Evolutionary conservation across 106 monocot genomes (phyloP).

Genomic region (Dendrobium officinale): DNA sequence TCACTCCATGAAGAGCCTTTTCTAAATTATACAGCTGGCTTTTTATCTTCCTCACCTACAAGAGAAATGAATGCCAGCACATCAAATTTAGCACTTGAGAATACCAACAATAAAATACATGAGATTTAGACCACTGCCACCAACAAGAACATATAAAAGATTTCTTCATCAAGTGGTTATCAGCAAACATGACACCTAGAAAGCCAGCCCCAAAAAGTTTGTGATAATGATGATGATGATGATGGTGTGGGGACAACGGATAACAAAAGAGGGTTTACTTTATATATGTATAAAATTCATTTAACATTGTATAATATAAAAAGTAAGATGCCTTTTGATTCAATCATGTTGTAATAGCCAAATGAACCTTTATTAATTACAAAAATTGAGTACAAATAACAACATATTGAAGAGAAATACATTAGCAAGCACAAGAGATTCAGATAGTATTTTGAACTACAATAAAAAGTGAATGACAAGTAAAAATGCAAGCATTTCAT

Average conservation of each 20-base stretch:
- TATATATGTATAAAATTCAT: not conserved
- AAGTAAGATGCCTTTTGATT: not conserved
- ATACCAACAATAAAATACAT: not conserved
- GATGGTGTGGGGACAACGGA: not conserved
- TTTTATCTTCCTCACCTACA: slow-evolving; percentile 57
- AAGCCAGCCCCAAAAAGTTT: not conserved
- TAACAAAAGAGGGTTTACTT: not conserved
- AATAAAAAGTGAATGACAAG: not conserved
- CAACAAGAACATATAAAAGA: not conserved
- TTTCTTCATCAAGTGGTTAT: not conserved
- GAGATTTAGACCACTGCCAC: not conserved
- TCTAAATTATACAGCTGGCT: slow-evolving; percentile 39
- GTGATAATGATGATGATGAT: not conserved
- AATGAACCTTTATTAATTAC: not conserved
- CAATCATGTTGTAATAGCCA: not conserved
- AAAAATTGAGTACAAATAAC: not conserved
- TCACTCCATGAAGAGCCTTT: slow-evolving; percentile 41
- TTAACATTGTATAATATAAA: not conserved
- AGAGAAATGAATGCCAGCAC: not conserved
- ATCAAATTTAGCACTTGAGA: not conserved
- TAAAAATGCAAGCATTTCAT: not conserved
- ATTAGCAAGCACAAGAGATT: not conserved
- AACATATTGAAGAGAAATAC: not conserved
- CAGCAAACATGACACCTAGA: not conserved
- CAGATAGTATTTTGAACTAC: not conserved